A percentile compares a stretch with the other conserved stretches of the same genome.
These are phyloP conservation scores for Sporisorium graminicola DNA, from an alignment of 1,284 basidiomycete species.

Conservation along the genomic window DNA sequence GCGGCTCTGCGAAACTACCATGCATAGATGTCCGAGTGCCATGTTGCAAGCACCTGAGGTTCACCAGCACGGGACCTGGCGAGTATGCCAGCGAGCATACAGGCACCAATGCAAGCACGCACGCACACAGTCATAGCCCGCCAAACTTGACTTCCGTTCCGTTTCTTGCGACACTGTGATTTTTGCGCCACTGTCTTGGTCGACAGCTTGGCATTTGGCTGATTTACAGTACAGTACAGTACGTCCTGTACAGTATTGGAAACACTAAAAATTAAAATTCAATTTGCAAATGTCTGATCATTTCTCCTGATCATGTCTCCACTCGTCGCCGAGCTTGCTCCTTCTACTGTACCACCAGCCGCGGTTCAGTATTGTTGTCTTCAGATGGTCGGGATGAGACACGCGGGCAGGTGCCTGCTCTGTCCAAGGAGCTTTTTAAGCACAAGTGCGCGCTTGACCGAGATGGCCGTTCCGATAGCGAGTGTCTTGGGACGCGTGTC, in stretches of 20 bases:
- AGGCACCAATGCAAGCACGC: too few relatives aligned
- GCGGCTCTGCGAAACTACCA: too few relatives aligned
- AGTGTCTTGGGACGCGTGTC: background rate
- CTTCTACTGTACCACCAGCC: background rate
- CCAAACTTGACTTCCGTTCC: constrained; percentile 5
- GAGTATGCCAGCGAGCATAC: background rate
- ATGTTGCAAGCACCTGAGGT: background rate
- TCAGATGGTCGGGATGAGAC: too few relatives aligned
- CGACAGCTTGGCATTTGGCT: constrained; percentile 6
- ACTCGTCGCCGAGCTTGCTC: too few relatives aligned
- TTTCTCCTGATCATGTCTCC: too few relatives aligned
- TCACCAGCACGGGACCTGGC: background rate
- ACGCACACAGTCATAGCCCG: too few relatives aligned
- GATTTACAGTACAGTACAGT: too few relatives aligned
- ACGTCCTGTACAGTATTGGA: too few relatives aligned
- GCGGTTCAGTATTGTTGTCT: background rate
- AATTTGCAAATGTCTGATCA: background rate
- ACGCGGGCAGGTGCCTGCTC: too few relatives aligned
- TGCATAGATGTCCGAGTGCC: background rate
- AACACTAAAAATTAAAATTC: too few relatives aligned
- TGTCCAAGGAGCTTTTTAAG: too few relatives aligned
- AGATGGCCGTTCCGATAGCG: background rate
- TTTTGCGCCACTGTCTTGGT: background rate
- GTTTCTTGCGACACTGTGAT: background rate
- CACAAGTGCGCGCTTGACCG: background rate